Evolutionary conservation across 2,329 filamentous ascomycete species (phyloP).

Genomic region (Akanthomyces lecanii): DNA sequence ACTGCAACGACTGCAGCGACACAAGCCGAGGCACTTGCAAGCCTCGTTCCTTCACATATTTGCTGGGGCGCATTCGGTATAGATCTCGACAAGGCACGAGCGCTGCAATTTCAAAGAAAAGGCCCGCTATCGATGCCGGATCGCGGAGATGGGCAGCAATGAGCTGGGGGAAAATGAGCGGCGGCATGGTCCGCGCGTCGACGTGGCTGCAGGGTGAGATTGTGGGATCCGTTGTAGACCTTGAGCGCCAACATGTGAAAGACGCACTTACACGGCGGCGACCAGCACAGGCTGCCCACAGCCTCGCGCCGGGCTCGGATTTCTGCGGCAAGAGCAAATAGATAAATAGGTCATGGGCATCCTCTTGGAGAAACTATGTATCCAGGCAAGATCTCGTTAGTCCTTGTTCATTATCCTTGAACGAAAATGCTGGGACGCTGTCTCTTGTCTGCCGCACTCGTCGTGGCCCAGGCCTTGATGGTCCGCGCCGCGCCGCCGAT

Average conservation of each 20-base stretch:
- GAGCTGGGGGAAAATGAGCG: background rate
- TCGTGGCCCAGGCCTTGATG: background rate
- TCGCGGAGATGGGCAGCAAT: background rate
- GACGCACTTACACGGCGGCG: background rate
- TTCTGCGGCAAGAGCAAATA: background rate
- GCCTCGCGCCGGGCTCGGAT: background rate
- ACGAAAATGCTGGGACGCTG: background rate
- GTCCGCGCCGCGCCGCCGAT: background rate
- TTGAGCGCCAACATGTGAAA: background rate
- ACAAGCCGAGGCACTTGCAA: too few relatives aligned
- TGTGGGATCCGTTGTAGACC: background rate
- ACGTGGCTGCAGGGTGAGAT: slow-evolving; percentile 7
- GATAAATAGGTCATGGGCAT: background rate
- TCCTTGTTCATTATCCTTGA: too few relatives aligned
- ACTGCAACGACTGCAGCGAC: too few relatives aligned
- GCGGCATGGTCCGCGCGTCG: background rate
- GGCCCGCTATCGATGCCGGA: background rate
- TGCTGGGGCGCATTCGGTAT: too few relatives aligned
- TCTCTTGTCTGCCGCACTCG: background rate
- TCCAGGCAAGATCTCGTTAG: background rate
- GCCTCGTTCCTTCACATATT: too few relatives aligned
- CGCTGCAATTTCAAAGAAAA: background rate
- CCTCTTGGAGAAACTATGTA: background rate
- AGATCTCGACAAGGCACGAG: background rate
- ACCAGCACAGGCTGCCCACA: background rate